Evolutionary conservation across 1,284 basidiomycete genomes (phyloP).

Genomic region (Ceratobasidium sp.): DNA sequence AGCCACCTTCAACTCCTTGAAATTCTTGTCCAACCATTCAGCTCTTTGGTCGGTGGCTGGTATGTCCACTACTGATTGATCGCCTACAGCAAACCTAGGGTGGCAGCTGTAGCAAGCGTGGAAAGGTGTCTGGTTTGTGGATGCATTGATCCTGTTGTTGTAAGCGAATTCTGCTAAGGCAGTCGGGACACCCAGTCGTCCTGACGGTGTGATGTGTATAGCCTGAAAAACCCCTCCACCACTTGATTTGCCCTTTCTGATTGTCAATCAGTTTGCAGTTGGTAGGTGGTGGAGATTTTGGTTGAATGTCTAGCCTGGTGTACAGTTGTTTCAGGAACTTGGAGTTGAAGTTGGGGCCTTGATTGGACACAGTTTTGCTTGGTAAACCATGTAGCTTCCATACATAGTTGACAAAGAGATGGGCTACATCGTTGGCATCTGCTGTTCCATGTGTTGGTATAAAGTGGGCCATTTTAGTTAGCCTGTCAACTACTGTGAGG

Average conservation of each 20-base stretch:
- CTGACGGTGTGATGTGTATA: constrained; percentile 22
- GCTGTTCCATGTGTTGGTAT: no score
- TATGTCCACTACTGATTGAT: neutral
- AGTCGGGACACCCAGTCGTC: constrained; percentile 43
- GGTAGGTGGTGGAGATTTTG: constrained; percentile 30
- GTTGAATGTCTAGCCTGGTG: constrained; percentile 15
- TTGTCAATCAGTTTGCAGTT: constrained; percentile 28
- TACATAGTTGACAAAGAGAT: constrained; percentile 32
- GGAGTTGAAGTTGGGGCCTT: constrained; percentile 34
- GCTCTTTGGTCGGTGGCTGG: neutral
- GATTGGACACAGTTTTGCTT: neutral
- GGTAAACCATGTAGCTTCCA: constrained; percentile 39
- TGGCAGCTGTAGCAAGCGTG: constrained; percentile 18
- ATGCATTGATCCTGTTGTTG: neutral
- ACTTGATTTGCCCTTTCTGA: neutral
- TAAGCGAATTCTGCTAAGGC: constrained; percentile 47
- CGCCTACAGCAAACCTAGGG: neutral
- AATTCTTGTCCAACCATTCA: no score
- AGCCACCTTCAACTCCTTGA: no score
- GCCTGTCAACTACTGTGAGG: no score
- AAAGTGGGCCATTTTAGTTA: no score
- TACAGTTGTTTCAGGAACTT: no score
- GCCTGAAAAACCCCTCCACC: constrained; percentile 5
- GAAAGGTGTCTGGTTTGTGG: no score
- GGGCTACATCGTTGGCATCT: neutral